phyloP scores from a whole-genome alignment of 768 basidiomycete genomes.

The Calocybe indica region DNA sequence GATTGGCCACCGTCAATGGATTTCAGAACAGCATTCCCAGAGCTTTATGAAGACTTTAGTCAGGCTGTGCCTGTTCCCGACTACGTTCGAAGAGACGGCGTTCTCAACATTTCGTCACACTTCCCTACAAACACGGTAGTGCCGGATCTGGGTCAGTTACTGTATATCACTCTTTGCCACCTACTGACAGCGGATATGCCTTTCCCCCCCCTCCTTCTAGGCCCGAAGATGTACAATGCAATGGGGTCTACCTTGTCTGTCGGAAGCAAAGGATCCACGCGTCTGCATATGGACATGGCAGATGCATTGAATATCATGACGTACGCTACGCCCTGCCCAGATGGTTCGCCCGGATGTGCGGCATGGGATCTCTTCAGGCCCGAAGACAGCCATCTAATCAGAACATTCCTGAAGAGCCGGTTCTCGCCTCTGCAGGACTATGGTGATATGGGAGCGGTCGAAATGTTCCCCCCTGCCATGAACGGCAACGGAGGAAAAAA shows the following conservation, averaged over 20 bases:
- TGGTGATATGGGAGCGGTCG: neutral
- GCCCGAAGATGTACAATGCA: slow-evolving; percentile 95
- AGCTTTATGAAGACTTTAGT: slow-evolving; percentile 81
- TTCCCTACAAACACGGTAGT: slow-evolving; percentile 75
- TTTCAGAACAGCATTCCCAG: slow-evolving; percentile 79
- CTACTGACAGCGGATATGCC: neutral
- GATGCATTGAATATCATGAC: slow-evolving; percentile 93
- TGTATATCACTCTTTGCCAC: slow-evolving; percentile 8
- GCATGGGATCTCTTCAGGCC: slow-evolving; percentile 90
- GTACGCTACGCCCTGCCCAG: slow-evolving; percentile 48
- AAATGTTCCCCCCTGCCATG: too few species aligned
- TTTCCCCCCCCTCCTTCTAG: slow-evolving; percentile 30
- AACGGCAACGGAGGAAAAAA: neutral
- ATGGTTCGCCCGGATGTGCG: slow-evolving; percentile 72
- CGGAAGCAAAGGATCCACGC: slow-evolving; percentile 79
- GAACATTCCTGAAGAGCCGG: slow-evolving; percentile 58
- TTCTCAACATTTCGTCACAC: slow-evolving; percentile 83
- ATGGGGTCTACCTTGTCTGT: slow-evolving; percentile 59
- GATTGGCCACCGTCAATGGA: slow-evolving; percentile 92
- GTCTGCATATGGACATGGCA: slow-evolving; percentile 92
- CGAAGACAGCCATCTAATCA: slow-evolving; percentile 73
- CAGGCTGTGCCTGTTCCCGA: slow-evolving; percentile 80
- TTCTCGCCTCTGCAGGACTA: neutral
- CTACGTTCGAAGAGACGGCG: slow-evolving; percentile 88
- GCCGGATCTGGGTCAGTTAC: slow-evolving; percentile 67